These are phyloP conservation scores for Leersia perrieri DNA, from an alignment of 176 grass and related monocot genomes.

Conservation along the genomic window DNA sequence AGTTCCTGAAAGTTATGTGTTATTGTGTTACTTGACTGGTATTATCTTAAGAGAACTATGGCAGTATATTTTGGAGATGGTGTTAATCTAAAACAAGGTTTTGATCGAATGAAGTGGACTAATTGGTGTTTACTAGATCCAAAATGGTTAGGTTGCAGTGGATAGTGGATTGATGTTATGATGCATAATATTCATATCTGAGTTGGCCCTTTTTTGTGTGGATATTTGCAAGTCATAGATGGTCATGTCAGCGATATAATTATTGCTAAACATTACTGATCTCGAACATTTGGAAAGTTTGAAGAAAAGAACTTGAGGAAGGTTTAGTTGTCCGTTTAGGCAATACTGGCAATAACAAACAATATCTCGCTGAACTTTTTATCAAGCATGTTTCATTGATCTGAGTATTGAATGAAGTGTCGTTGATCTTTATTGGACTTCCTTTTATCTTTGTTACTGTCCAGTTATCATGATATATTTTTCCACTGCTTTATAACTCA, in stretches of 20 bases:
- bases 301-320: neutral
- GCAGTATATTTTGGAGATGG: neutral
- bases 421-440: neutral
- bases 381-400: neutral
- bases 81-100: neutral
- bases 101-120: neutral
- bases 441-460: neutral
- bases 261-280: neutral
- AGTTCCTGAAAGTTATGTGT: neutral
- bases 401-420: neutral
- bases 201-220: neutral
- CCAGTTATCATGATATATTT: neutral
- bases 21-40: constrained; percentile 2
- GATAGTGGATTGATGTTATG: neutral
- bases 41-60: neutral
- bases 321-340: neutral
- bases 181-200: neutral
- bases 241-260: neutral
- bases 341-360: neutral
- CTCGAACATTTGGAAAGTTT: neutral
- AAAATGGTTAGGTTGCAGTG: neutral
- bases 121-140: neutral
- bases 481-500: neutral
- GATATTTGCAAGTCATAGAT: neutral
- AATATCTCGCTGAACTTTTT: neutral